Base-by-base conservation (phyloP, 176 grass and related monocot genomes). In the Stipa capillata region DNA sequence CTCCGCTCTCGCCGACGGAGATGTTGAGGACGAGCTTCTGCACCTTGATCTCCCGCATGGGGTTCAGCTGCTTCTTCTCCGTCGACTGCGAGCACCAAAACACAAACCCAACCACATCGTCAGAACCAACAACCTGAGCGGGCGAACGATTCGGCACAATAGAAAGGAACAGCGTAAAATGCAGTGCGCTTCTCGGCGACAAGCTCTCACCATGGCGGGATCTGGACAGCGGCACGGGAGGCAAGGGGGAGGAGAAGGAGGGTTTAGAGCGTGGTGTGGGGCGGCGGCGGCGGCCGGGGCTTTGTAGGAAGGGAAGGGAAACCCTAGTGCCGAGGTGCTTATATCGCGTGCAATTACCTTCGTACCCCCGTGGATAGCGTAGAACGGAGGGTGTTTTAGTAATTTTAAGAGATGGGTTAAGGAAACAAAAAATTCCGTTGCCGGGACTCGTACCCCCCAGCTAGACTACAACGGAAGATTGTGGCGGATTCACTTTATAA, bases 41-140 rank as follows among this genome's bases (percentile, higher is more conserved):
- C n/a, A n/a, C n/a, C n/a, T n/a, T n/a, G n/a, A n/a, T n/a, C n/a
- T n/a, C n/a, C n/a, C n/a, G n/a, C n/a, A n/a, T n/a, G n/a, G n/a
- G n/a, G n/a, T n/a, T 89, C 71, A 57, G 59, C 63, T 81, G 77
- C 91, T 85, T 93, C 87, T 90, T 90, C 80, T 93, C 91, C 62
- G 87, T 90, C 64, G 91, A 87, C 91, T 93, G 82, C 40, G 36
- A 65, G 6, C 44, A 40, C 56, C 37, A 17, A 63, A 28, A 62
- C 62, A 52, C 17, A 54, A 68, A 45, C 27, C 29, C 35, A 73
- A 7, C n/a, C n/a, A n/a, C n/a, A n/a, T n/a, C n/a, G n/a, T n/a
- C n/a, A n/a, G n/a, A n/a, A n/a, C n/a, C n/a, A 25, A 55, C 20
- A 9, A 13, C 23, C 42, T 0, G 20, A 71, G 33, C 27, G 28